Base-by-base conservation (phyloP, 2,329 filamentous ascomycete genomes). In the Diplodia mutila region DNA sequence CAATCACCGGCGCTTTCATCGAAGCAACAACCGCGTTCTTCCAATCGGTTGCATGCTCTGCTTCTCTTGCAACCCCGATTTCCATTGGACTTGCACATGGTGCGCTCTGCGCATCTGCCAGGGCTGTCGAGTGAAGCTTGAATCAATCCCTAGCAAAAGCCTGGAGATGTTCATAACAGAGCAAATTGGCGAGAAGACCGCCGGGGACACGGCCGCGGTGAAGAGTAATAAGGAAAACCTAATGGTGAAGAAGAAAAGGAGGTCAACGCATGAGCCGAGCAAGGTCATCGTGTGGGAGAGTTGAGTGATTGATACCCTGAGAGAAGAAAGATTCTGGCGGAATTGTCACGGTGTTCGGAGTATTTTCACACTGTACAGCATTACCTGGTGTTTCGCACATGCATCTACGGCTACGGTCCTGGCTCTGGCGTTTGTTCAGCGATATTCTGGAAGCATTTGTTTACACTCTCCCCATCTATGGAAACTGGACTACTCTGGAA, bases 21-120 rank as follows among this genome's bases (percentile, higher is more conserved):
- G 73, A 71, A 73, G 70, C 61, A 74, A 71, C 64, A 79, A 79
- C 68, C 21, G 66, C 12, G 75, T 75, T 69, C 73, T 75, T 57
- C 75, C 76, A 27, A 72, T 77, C 71, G 73, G 72, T 14, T 80
- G 78, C 73, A 76, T 77, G 75, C 63, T 79, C 0, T 80, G 78
- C 68, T 73, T 69, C 18, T 55, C 70, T 1, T 73, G 75, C 66
- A 69, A 68, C 23, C 66, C 63, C 2, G 74, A 76, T 23, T 67
- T 72, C 18, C 74, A 73, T 67, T 78, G 75, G 73, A 69, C 70
- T n/a, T 80, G 78, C 57, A 71, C 72, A 18, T 79, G 76, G 76
- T 80, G 78, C 64, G 75, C 74, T 66, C 66, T 80, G 68, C 55
- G 77, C 9, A 72, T 80, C 21, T 80, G 78, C 66, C 39, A 69